These are phyloP conservation scores for Leptographium flavum DNA, from an alignment of 2,329 filamentous ascomycete species.

Conservation along the genomic window DNA sequence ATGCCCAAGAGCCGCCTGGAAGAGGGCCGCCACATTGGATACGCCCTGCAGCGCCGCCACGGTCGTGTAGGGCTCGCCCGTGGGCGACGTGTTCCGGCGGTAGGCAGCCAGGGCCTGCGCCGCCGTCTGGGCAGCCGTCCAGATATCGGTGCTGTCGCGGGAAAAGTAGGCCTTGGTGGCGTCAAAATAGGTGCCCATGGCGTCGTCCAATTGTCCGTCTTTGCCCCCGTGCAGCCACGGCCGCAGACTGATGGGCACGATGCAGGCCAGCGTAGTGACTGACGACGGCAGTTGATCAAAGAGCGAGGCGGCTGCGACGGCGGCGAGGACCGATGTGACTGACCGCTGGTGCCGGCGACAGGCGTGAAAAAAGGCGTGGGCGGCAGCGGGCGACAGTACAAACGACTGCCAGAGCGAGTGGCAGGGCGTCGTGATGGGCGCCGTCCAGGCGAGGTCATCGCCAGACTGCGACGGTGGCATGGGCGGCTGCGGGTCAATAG, in stretches of 20 bases:
- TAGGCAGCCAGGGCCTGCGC: not conserved
- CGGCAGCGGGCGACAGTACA: not conserved
- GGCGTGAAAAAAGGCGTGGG: not conserved
- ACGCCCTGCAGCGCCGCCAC: not conserved
- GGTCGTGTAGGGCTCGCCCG: constrained; percentile 1
- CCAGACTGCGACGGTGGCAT: no score
- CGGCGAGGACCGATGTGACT: no score
- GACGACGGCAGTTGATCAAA: not conserved
- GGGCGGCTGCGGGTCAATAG: not conserved
- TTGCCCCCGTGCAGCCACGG: constrained; percentile 1
- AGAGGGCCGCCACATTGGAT: not conserved
- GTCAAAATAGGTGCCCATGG: not conserved
- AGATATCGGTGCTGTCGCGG: not conserved
- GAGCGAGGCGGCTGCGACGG: not conserved
- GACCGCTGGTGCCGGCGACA: no score
- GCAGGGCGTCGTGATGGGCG: not conserved
- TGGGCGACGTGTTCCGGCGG: not conserved
- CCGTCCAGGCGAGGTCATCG: not conserved
- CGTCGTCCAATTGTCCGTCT: not conserved
- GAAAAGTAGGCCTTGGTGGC: not conserved
- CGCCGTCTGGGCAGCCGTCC: not conserved
- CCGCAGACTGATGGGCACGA: not conserved
- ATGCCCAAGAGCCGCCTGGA: not conserved
- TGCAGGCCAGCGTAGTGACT: not conserved
- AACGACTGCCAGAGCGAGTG: not conserved